Percentiles rank a stretch among this genome's conserved stretches.
Evolutionary conservation across 2,329 filamentous ascomycete genomes (phyloP).

Genomic region (Lachnellula occidentalis): DNA sequence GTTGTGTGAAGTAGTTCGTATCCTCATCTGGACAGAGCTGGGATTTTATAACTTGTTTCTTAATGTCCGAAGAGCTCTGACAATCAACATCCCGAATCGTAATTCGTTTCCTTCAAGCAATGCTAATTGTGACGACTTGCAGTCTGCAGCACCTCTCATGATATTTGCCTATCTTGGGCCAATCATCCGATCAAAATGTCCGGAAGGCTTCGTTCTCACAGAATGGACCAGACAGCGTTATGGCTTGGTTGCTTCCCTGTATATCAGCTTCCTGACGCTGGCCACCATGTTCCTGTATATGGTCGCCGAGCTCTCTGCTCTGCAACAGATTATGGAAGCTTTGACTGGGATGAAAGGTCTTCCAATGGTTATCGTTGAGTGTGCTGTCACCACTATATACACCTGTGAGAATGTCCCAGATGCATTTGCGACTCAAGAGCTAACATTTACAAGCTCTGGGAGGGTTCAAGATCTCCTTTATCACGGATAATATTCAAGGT

Average conservation of each 20-base stretch:
- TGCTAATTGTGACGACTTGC: no score
- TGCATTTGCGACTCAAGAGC: background rate
- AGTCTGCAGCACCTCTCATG: slow-evolving; percentile 64
- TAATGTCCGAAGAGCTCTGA: no score
- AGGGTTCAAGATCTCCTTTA: slow-evolving; percentile 77
- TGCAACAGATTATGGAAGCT: slow-evolving; percentile 71
- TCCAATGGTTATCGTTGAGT: slow-evolving; percentile 72
- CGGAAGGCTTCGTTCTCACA: slow-evolving; percentile 77
- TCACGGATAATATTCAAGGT: slow-evolving; percentile 79
- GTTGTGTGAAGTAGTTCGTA: no score
- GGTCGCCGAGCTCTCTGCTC: slow-evolving; percentile 75
- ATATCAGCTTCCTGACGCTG: slow-evolving; percentile 71
- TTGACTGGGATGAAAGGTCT: slow-evolving; percentile 71
- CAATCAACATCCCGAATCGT: no score
- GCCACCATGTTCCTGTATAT: slow-evolving; percentile 83
- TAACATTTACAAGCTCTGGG: slow-evolving; percentile 53
- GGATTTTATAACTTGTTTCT: no score
- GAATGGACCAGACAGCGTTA: slow-evolving; percentile 81
- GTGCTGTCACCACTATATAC: slow-evolving; percentile 73
- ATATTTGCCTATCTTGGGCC: slow-evolving; percentile 70
- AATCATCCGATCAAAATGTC: slow-evolving; percentile 72
- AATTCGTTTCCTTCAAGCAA: no score
- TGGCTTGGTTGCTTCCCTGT: slow-evolving; percentile 62
- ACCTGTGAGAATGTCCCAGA: slow-evolving; percentile 52
- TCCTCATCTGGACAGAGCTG: no score